phyloP scores from a whole-genome alignment of 176 grass and related monocot genomes.

The Paspalum notatum region DNA sequence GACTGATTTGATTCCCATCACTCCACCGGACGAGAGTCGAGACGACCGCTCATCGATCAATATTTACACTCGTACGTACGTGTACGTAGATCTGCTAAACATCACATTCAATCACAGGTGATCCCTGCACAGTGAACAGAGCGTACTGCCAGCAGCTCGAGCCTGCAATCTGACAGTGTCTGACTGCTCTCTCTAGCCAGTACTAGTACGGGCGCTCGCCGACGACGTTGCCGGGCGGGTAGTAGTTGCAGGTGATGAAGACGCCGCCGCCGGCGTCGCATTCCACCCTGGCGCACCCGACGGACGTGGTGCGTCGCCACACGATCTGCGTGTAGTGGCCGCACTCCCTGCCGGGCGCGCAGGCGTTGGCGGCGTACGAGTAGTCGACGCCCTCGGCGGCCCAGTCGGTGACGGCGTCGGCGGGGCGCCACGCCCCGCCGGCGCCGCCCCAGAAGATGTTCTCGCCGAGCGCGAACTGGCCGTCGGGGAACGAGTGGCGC shows the following conservation, averaged over 20 bases:
- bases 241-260: constrained; percentile 81
- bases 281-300: constrained; percentile 51
- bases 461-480: constrained; percentile 71
- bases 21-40: no score
- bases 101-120: no score
- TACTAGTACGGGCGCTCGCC: constrained; percentile 57
- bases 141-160: no score
- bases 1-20: no score
- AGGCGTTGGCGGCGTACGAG: constrained; percentile 61
- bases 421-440: constrained; percentile 40
- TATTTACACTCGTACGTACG: no score
- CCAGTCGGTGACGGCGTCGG: constrained; percentile 67
- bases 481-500: constrained; percentile 69
- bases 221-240: constrained; percentile 65
- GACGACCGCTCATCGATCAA: no score
- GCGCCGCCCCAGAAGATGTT: constrained; percentile 76
- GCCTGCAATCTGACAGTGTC: no score
- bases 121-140: no score
- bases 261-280: constrained; percentile 62
- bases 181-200: no score
- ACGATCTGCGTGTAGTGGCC: constrained; percentile 83
- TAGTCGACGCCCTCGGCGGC: constrained; percentile 66
- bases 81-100: no score
- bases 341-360: constrained; percentile 51
- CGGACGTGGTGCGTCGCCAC: constrained; percentile 52